Percentiles rank a stretch among this genome's conserved stretches.
These are phyloP conservation scores for Hygrophoropsis aurantiaca DNA, from an alignment of 768 basidiomycete species.

Conservation along the genomic window DNA sequence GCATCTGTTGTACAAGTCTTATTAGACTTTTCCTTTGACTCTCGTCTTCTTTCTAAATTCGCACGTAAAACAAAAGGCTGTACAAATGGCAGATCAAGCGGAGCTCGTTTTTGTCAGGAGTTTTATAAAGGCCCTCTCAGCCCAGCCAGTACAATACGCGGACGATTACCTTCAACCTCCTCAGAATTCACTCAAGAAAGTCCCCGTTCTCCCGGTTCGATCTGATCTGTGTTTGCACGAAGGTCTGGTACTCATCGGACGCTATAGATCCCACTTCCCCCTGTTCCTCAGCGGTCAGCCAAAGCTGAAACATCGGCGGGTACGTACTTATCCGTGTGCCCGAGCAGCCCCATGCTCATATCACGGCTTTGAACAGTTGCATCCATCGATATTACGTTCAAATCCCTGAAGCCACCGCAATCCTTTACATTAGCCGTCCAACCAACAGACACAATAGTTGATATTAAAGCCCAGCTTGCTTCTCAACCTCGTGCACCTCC, in stretches of 20 bases:
- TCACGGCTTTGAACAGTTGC: slow-evolving; percentile 11
- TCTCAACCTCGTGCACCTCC: slow-evolving; percentile 69
- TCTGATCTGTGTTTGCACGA: slow-evolving; percentile 12
- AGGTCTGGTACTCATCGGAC: slow-evolving; percentile 1
- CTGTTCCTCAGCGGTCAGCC: slow-evolving; percentile 54
- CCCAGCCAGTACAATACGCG: slow-evolving; percentile 65
- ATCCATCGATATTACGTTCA: slow-evolving; percentile 72
- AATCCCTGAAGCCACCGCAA: slow-evolving; percentile 86
- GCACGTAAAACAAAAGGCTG: slow-evolving; percentile 3
- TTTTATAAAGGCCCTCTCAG: slow-evolving; percentile 60
- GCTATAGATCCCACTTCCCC: slow-evolving; percentile 55
- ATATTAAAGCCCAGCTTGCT: slow-evolving; percentile 78
- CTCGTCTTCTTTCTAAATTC: not conserved
- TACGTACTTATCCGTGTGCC: slow-evolving; percentile 11
- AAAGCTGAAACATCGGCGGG: slow-evolving; percentile 30
- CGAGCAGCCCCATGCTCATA: not conserved
- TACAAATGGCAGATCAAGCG: slow-evolving; percentile 52
- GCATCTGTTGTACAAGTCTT: no score
- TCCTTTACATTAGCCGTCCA: slow-evolving; percentile 71
- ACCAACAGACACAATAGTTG: slow-evolving; percentile 78
- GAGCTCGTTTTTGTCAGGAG: slow-evolving; percentile 65
- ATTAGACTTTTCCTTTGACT: not conserved
- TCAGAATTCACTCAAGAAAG: slow-evolving; percentile 60
- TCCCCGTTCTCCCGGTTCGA: slow-evolving; percentile 70
- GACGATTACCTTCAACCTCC: slow-evolving; percentile 80